A percentile compares a stretch with the other conserved stretches of the same genome.
Conservation (phyloP, 352 stramenopile species). For the Phytopythium litorale region DNA sequence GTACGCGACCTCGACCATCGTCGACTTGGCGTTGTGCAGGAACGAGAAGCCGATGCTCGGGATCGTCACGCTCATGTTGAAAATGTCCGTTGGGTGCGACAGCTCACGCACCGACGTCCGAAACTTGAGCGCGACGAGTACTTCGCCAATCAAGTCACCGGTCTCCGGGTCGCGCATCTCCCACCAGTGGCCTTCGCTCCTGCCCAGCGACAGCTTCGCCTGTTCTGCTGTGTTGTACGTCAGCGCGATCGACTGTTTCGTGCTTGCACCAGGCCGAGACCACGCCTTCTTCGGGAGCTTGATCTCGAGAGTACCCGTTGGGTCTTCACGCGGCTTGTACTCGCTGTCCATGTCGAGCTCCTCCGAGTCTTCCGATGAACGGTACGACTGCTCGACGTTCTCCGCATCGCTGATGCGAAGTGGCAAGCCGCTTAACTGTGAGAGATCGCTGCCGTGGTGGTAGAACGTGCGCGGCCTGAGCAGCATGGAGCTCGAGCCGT, state of each 20-base stretch:
- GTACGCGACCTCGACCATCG: constrained; percentile 85
- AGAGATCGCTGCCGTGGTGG: constrained; percentile 40
- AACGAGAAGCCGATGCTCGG: constrained; percentile 83
- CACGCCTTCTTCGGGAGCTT: constrained; percentile 83
- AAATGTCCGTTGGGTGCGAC: constrained; percentile 48
- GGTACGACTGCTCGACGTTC: constrained; percentile 65
- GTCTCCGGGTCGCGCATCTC: constrained; percentile 73
- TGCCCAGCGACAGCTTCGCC: constrained; percentile 59
- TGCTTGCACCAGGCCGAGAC: constrained; percentile 60
- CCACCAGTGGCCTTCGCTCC: constrained; percentile 83
- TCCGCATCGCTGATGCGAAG: constrained; percentile 61
- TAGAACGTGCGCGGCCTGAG: constrained; percentile 42
- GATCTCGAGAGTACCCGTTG: constrained; percentile 68
- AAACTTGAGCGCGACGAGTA: constrained; percentile 83
- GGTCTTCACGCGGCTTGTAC: constrained; percentile 20
- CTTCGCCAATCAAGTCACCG: constrained; percentile 71
- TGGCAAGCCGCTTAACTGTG: constrained; percentile 25
- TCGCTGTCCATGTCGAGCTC: constrained; percentile 21
- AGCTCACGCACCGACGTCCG: constrained; percentile 56
- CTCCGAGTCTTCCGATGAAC: constrained; percentile 56
- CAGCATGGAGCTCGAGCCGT: constrained; percentile 24
- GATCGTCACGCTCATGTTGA: constrained; percentile 76
- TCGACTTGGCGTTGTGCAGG: constrained; percentile 80
- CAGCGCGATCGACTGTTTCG: constrained; percentile 67
- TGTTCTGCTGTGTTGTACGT: constrained; percentile 78